Percentiles rank a stretch among this genome's conserved stretches.
Evolutionary conservation across 805 yeast genomes (phyloP).

Genomic region (Wickerhamomyces ciferrii): DNA sequence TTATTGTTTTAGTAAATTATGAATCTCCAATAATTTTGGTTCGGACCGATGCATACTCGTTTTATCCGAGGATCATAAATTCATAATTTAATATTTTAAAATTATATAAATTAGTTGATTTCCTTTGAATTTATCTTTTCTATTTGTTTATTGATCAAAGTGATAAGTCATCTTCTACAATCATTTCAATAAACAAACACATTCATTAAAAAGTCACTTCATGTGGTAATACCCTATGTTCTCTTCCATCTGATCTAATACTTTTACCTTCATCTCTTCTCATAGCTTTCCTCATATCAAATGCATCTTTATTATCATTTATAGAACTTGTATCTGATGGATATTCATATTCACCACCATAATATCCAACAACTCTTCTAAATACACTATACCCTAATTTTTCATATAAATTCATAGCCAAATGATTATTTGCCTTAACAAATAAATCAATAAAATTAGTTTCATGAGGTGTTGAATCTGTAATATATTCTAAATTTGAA

Average conservation of each 20-base stretch:
- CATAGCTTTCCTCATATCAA: constrained; percentile 73
- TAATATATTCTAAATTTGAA: constrained; percentile 62
- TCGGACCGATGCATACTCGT: background rate
- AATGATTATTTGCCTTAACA: constrained; percentile 77
- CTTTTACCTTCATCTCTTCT: constrained; percentile 50
- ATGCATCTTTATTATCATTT: constrained; percentile 78
- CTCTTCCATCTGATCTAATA: constrained; percentile 55
- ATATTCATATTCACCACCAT: constrained; percentile 52
- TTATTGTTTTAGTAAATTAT: background rate
- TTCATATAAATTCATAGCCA: constrained; percentile 81
- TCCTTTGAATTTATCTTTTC: no score
- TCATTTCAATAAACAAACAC: no score
- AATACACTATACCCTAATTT: constrained; percentile 81
- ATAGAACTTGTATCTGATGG: constrained; percentile 32
- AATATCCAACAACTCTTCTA: constrained; percentile 86
- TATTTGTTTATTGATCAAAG: no score
- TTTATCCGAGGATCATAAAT: background rate
- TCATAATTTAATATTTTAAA: background rate
- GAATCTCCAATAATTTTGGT: background rate
- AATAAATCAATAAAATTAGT: constrained; percentile 87
- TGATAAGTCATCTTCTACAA: no score
- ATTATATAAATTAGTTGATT: no score
- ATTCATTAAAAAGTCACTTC: constrained; percentile 53
- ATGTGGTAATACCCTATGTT: constrained; percentile 55
- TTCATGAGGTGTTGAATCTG: constrained; percentile 73